Percentiles rank a stretch among this genome's conserved stretches.
These are phyloP conservation scores for Fragaria vesca DNA, from an alignment of 306 rosid species.

Conservation along the genomic window DNA sequence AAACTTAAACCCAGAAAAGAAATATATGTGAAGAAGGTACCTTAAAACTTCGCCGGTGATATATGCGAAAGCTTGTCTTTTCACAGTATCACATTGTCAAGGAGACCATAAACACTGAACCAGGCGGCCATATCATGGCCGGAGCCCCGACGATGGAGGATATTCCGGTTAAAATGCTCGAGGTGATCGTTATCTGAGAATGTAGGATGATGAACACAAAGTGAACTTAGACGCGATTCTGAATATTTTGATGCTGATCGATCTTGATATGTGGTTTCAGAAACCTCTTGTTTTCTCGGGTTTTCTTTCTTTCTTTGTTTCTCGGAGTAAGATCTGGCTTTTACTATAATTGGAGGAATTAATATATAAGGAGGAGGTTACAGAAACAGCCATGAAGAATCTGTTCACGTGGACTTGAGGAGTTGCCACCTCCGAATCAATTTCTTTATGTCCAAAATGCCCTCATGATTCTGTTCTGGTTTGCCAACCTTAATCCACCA, in stretches of 20 bases:
- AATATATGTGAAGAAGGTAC: not conserved
- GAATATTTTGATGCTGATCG: not conserved
- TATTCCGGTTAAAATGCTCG: not conserved
- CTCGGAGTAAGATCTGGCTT: conserved; percentile 20
- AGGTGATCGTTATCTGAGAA: not conserved
- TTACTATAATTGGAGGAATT: conserved; percentile 9
- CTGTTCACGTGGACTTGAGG: conserved; percentile 32
- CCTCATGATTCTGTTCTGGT: not conserved
- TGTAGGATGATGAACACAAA: not conserved
- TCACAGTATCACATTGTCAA: not conserved
- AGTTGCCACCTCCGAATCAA: conserved; percentile 13
- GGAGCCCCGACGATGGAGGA: conserved; percentile 5
- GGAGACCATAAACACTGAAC: not conserved
- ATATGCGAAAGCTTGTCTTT: not conserved
- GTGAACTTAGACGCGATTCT: not conserved
- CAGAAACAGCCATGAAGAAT: conserved; percentile 21
- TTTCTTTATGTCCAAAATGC: conserved; percentile 14
- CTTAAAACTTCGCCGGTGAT: not conserved
- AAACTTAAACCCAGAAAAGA: not conserved
- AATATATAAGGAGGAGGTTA: not conserved
- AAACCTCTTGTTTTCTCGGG: not conserved
- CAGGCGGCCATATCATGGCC: not conserved
- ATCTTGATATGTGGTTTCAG: not conserved
- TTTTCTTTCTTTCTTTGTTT: not conserved
- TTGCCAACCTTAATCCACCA: not conserved